Evolutionary conservation across 108 stramenopile species (phyloP), one percentile per base, ranked within the genome.

Genomic region (Aurantiochytrium sp.): DNA sequence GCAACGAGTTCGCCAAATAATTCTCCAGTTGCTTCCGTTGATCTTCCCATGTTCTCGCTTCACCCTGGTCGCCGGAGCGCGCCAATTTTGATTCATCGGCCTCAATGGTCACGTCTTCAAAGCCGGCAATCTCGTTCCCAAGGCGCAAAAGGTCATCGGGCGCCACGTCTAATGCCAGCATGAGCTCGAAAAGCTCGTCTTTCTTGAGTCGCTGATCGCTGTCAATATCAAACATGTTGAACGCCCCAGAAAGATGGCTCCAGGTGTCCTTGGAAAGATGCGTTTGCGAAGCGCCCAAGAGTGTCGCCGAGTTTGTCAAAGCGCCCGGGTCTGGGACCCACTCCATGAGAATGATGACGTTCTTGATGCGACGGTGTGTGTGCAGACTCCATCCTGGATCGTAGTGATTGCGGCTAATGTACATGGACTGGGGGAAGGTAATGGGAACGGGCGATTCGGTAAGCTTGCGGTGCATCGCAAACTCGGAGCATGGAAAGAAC

Each of bases 261-360:
- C 59, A 29, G 58, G 35, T 55, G 5, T 44, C 88, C 43, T 88
- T 16, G 5, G 29, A 21, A 5, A 88, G 19, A 35, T 19, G 28
- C 45, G 76, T 53, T 23, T 83, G 44, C 16, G 51, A 6, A 35
- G 16, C 76, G 23, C 76, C 19, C 19, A 60, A 16, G 19, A 88
- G 23, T 8, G 44, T 21, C 0, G 87, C 2, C 10, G 18, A 5
- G 23, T 60, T 16, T 58, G 59, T 35, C 60, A 60, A 42, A 5
- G 59, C 88, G n/a, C 43, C 35, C 23, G 28, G 19, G 2, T 19
- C 12, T 4, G 64, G 92, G 18, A 59, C 72, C 71, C 69, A 91
- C 60, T 94, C 94, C 87, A 94, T 58, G 43, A 93, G 43, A 21
- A 93, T 90, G 60, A 94, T 91, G 23, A 94, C 91, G 59, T 94